Evolutionary conservation across 441 rosid species (phyloP), one percentile per base, ranked within the genome.

Genomic region (Flueggea neowawraea): DNA sequence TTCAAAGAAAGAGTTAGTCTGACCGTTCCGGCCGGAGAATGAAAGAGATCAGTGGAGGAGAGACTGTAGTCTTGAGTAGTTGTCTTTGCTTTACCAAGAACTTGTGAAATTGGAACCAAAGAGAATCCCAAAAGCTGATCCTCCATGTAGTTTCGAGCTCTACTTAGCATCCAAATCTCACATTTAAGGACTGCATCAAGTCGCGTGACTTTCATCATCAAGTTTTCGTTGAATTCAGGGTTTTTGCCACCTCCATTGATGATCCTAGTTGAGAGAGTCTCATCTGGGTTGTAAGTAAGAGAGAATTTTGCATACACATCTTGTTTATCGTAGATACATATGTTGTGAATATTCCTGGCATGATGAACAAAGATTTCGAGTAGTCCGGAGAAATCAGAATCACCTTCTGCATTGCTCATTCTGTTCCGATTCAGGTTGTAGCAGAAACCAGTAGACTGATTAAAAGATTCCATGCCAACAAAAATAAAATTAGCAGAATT

Each of bases 151-250:
- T 87, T 84, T 63, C 93, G 83, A 3, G 68, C 97, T 64, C 98
- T 80, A 54, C 98, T 93, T 55, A 84, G 82, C 97, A 93, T 90
- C 96, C 95, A 90, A 45, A 93, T 90, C 82, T 93, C 98, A 62
- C 97, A 93, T 83, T 93, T 93, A 28, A 93, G 85, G 12, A 88
- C 87, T 3, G 91, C 81, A 61, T 90, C 97, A 7, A 73, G 69
- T 53, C 87, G 88, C 8, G 67, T 56, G 48, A 93, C 74, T 67
- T 79, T 74, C 43, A 90, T 69, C 61, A 68, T 70, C 63, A 93
- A 66, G 10, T 71, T 76, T 61, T 93, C 80, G 63, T 93, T 80
- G 82, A 93, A 93, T 0, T 78, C 93, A 0, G 98, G 98, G 74
- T 93, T 93, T 60, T 83, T 90, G 13, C 98, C 98, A 15, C 96